phyloP scores from a whole-genome alignment of 768 basidiomycete genomes.

The Psilocybe tampanensis region DNA sequence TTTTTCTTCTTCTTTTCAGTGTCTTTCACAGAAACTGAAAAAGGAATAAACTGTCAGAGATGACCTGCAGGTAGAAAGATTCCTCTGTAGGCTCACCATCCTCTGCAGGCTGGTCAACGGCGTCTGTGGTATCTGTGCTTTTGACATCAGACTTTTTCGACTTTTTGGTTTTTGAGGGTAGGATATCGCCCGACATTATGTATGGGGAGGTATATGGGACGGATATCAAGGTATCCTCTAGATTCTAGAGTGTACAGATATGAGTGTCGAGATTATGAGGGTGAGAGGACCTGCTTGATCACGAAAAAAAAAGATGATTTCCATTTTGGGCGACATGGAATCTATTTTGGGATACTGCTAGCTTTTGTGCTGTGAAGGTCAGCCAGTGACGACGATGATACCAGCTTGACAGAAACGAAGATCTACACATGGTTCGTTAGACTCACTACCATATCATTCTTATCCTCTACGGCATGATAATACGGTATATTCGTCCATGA shows the following conservation, averaged over 20 bases:
- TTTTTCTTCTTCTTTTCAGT: constrained; percentile 17
- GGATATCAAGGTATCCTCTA: neutral
- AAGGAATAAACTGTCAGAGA: neutral
- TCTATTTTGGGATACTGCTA: constrained; percentile 11
- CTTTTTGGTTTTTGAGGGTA: constrained; percentile 21
- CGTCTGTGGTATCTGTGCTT: constrained; percentile 21
- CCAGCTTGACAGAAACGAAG: no score
- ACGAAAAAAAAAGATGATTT: constrained; percentile 16
- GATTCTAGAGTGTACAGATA: no score
- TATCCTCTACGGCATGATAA: no score
- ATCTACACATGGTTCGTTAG: no score
- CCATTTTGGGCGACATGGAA: constrained; percentile 10
- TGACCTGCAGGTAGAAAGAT: neutral
- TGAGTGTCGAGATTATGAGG: neutral
- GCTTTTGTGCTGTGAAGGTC: neutral
- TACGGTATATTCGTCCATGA: no score
- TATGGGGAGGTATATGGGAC: neutral
- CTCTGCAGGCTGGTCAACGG: constrained; percentile 1
- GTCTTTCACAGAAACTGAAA: constrained; percentile 11
- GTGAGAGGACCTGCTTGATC: constrained; percentile 8
- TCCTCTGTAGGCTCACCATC: constrained; percentile 8
- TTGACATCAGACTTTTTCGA: constrained; percentile 29
- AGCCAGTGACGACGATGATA: no score
- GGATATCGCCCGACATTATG: constrained; percentile 31
- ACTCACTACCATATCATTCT: no score